Evolutionary conservation across 768 basidiomycete genomes (phyloP).

Genomic region (Tylopilus sp.): DNA sequence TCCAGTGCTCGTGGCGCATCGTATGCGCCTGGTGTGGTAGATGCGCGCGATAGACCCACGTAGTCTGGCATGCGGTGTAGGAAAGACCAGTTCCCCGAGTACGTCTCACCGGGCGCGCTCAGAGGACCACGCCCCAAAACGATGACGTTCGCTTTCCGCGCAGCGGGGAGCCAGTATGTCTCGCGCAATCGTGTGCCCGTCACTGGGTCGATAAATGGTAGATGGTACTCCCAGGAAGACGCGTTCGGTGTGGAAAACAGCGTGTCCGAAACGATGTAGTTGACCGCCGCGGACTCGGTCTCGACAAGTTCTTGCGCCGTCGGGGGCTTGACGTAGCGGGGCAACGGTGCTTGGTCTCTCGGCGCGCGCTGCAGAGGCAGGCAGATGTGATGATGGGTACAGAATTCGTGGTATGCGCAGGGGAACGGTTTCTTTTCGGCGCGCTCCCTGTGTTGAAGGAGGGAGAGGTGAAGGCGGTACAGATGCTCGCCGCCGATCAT

Average conservation of each 20-base stretch:
- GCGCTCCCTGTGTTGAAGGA: constrained; percentile 21
- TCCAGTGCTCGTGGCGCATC: constrained; percentile 13
- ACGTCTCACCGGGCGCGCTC: constrained; percentile 48
- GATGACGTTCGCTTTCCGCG: constrained; percentile 44
- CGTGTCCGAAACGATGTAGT: constrained; percentile 47
- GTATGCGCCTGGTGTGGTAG: too few species aligned
- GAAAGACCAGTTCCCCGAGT: constrained; percentile 46
- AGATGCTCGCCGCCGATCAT: constrained; percentile 29
- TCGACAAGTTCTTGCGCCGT: constrained; percentile 33
- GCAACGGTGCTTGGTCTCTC: not conserved
- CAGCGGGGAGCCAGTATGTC: constrained; percentile 44
- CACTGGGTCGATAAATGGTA: constrained; percentile 35
- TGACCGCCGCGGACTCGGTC: constrained; percentile 41
- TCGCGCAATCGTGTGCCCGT: constrained; percentile 45
- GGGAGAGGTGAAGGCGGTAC: constrained; percentile 21
- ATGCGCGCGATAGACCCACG: not conserved
- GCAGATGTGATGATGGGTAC: constrained; percentile 54
- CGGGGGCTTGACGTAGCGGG: constrained; percentile 34
- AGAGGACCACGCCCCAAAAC: constrained; percentile 47
- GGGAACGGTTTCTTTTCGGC: constrained; percentile 19
- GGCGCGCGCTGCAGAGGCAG: constrained; percentile 8
- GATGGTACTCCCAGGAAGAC: constrained; percentile 34
- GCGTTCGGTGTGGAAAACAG: constrained; percentile 35
- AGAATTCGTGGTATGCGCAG: constrained; percentile 46
- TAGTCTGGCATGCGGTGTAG: constrained; percentile 26